phyloP scores from a whole-genome alignment of 2,329 filamentous ascomycete genomes.

The Aotearoamyces nothofagi region DNA sequence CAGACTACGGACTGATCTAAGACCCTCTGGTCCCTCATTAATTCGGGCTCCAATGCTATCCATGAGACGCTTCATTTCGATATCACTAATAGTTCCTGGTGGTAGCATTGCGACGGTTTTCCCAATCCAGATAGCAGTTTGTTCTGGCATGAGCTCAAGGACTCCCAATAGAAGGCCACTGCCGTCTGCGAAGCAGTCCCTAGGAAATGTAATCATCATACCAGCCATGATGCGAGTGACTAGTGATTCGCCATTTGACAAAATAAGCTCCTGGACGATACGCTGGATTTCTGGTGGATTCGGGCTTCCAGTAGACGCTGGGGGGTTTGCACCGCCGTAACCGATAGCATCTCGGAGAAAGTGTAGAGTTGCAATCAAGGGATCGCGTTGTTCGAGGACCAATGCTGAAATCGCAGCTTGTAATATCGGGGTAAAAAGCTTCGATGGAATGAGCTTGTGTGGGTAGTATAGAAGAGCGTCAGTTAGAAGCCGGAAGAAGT shows the following conservation, averaged over 20 bases:
- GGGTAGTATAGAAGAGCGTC: slow-evolving; percentile 92
- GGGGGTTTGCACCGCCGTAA: slow-evolving; percentile 67
- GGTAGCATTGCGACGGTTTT: slow-evolving; percentile 75
- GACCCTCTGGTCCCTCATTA: slow-evolving; percentile 39
- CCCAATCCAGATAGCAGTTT: slow-evolving; percentile 72
- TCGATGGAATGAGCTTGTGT: slow-evolving; percentile 64
- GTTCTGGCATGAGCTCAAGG: slow-evolving; percentile 71
- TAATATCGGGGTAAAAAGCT: slow-evolving; percentile 68
- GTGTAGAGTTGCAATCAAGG: slow-evolving; percentile 79
- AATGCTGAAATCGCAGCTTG: slow-evolving; percentile 77
- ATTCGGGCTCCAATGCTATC: slow-evolving; percentile 68
- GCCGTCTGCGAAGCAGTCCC: slow-evolving; percentile 88
- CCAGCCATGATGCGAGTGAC: slow-evolving; percentile 85
- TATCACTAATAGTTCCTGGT: slow-evolving; percentile 60
- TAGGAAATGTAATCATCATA: slow-evolving; percentile 98
- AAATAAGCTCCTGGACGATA: slow-evolving; percentile 58
- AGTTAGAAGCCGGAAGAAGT: slow-evolving; percentile 84
- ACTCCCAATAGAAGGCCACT: slow-evolving; percentile 82
- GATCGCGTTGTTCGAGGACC: slow-evolving; percentile 80
- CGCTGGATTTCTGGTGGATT: slow-evolving; percentile 56
- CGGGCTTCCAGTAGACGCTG: slow-evolving; percentile 38
- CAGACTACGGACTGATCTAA: slow-evolving; percentile 67
- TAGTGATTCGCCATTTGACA: slow-evolving; percentile 57
- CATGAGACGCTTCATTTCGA: slow-evolving; percentile 70
- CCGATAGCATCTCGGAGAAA: slow-evolving; percentile 84